Base-by-base conservation (phyloP, 192 early-diverging fungal species). In the Allomyces arbusculus region DNA sequence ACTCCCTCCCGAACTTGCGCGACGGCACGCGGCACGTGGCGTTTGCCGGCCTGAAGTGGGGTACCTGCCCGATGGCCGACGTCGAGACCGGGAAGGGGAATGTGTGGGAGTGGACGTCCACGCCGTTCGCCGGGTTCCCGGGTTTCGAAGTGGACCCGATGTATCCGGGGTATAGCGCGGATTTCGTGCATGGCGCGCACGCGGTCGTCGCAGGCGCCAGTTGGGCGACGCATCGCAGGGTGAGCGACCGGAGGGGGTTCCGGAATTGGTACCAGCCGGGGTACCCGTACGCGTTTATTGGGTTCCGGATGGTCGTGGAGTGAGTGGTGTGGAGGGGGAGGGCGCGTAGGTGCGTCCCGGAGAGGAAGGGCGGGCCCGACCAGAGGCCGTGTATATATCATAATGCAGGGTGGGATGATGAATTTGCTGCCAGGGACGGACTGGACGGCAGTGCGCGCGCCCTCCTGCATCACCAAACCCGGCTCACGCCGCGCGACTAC, bases 161-260 rank as follows among this genome's bases (percentile, higher is more conserved):
- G 44, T 96, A 94, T 69, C 91, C 91, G 11, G 91, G 90, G 1
- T 96, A 96, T 75, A 89, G 90, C 4, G 69, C 78, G 4, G 91
- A 96, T 70, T 95, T 95, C 66, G 92, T 95, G 70, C 91, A 96
- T 68, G 83, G 75, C 24, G 87, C 89, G 65, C 91, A 96, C 74
- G 76, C 80, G 68, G 81, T 91, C 1, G 77, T 96, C 19, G 67
- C 92, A 26, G 94, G 94, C 62, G 94, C 72, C 0, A 84, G 82
- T 2, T 96, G 90, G 86, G 90, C 89, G 10, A 96, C 94, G 0
- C 85, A 88, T 63, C 88, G 89, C 10, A 62, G 83, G 10, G 79
- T 94, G 16, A 84, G 84, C 9, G 75, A 75, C 23, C 68, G 94
- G 22, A 67, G 73, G 62, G 82, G 84, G 8, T 91, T 93, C 74